These are phyloP conservation scores for Solanum habrochaites DNA, from an alignment of 257 asterid genomes.

Conservation along the genomic window DNA sequence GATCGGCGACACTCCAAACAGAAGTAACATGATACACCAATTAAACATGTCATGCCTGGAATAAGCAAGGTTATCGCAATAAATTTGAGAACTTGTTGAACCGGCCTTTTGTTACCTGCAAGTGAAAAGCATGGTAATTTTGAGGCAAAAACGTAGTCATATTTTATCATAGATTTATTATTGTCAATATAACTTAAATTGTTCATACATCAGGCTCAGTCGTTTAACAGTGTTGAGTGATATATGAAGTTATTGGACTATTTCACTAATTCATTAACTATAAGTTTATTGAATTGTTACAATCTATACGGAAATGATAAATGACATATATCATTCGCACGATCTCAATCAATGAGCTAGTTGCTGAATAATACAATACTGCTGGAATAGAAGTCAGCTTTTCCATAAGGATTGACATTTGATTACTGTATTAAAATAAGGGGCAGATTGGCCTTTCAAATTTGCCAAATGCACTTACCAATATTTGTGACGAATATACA, in stretches of 20 bases:
- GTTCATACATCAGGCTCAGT: background rate
- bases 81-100: background rate
- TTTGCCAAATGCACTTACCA: background rate
- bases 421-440: background rate
- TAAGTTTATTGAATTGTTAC: background rate
- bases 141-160: background rate
- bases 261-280: background rate
- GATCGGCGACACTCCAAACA: background rate
- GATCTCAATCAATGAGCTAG: background rate
- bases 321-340: background rate
- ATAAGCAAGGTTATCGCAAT: conserved; percentile 12
- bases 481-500: background rate
- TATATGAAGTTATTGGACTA: background rate
- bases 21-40: conserved; percentile 12
- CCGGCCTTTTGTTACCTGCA: conserved; percentile 5
- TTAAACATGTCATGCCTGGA: conserved; percentile 15
- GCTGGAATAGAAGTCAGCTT: background rate
- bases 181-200: background rate
- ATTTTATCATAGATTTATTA: background rate
- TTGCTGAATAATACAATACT: background rate
- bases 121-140: background rate
- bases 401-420: background rate
- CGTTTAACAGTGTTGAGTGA: background rate
- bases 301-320: background rate
- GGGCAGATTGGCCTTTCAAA: background rate